Conservation (phyloP, 2,329 filamentous ascomycete genomes). For the Colletotrichum ledebouriae region DNA sequence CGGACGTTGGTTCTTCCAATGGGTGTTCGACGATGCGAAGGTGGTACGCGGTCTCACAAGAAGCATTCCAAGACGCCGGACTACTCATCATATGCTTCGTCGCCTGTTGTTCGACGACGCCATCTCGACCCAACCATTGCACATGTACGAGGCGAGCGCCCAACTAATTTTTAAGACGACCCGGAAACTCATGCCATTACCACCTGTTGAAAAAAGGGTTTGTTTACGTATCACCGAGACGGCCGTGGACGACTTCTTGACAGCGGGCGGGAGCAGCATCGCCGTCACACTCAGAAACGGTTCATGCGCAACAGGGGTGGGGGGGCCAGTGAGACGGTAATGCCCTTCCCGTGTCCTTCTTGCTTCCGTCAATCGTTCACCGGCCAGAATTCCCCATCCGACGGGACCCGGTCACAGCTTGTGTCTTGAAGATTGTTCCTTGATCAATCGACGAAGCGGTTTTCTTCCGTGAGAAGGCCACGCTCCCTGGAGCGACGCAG, state of each 20-base stretch:
- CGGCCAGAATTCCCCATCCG: not conserved
- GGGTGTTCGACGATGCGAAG: not conserved
- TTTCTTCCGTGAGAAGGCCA: not conserved
- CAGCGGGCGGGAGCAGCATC: constrained; percentile 4
- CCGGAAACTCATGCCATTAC: not conserved
- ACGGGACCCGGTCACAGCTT: not conserved
- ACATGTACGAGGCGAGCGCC: constrained; percentile 2
- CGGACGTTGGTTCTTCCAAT: not conserved
- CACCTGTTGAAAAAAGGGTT: not conserved
- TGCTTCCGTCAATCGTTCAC: not conserved
- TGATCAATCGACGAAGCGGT: not conserved
- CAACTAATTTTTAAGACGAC: not conserved
- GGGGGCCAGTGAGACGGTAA: not conserved
- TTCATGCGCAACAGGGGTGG: not conserved
- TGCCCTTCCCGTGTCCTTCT: not conserved
- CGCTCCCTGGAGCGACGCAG: constrained; percentile 13
- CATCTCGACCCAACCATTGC: constrained; percentile 21
- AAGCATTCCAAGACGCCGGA: not conserved
- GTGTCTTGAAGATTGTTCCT: not conserved
- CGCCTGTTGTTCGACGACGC: constrained; percentile 3
- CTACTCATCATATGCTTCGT: not conserved
- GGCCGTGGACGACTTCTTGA: constrained; percentile 4
- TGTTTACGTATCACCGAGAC: constrained; percentile 20
- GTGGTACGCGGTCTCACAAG: constrained; percentile 2
- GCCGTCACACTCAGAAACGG: constrained; percentile 4